Percentiles rank a stretch among this genome's conserved stretches.
Conservation (phyloP, 768 basidiomycete species). For the Boletus fagicola region DNA sequence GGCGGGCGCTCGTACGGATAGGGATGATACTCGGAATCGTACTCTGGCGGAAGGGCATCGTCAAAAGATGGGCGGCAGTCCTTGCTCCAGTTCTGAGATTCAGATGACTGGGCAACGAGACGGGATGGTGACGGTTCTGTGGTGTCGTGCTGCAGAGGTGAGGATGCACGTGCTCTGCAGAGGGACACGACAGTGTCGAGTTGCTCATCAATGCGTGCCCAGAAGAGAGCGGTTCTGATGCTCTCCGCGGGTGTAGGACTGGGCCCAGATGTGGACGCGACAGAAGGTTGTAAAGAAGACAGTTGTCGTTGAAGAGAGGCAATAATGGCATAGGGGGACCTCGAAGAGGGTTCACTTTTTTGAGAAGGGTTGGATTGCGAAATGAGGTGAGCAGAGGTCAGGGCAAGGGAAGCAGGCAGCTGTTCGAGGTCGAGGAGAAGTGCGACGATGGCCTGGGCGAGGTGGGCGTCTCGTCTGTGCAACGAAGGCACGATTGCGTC, state of each 20-base stretch:
- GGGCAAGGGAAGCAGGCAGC: slow-evolving; percentile 41
- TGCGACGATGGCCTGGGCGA: slow-evolving; percentile 67
- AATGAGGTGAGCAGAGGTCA: slow-evolving; percentile 12
- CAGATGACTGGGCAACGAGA: slow-evolving; percentile 27
- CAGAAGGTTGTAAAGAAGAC: slow-evolving; percentile 56
- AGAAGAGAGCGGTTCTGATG: slow-evolving; percentile 65
- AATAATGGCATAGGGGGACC: slow-evolving; percentile 44
- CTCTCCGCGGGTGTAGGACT: slow-evolving; percentile 41
- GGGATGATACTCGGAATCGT: slow-evolving; percentile 36
- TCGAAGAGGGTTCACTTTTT: not conserved
- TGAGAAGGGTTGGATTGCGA: slow-evolving; percentile 11
- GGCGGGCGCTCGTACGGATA: slow-evolving; percentile 25
- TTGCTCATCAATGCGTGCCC: slow-evolving; percentile 72
- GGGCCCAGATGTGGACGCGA: slow-evolving; percentile 3
- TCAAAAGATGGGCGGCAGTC: slow-evolving; percentile 11
- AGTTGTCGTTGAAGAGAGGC: slow-evolving; percentile 66
- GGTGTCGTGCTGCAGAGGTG: slow-evolving; percentile 8
- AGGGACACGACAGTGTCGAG: slow-evolving; percentile 66
- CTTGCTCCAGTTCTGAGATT: slow-evolving; percentile 29
- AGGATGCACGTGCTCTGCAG: slow-evolving; percentile 55
- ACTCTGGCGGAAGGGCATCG: slow-evolving; percentile 52
- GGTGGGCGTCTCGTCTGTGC: slow-evolving; percentile 50
- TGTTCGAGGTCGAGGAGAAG: slow-evolving; percentile 68
- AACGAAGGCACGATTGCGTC: slow-evolving; percentile 45
- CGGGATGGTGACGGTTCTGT: slow-evolving; percentile 20